These are phyloP conservation scores for Botrytis pseudocinerea DNA, from an alignment of 2,329 filamentous ascomycete genomes.

Conservation along the genomic window DNA sequence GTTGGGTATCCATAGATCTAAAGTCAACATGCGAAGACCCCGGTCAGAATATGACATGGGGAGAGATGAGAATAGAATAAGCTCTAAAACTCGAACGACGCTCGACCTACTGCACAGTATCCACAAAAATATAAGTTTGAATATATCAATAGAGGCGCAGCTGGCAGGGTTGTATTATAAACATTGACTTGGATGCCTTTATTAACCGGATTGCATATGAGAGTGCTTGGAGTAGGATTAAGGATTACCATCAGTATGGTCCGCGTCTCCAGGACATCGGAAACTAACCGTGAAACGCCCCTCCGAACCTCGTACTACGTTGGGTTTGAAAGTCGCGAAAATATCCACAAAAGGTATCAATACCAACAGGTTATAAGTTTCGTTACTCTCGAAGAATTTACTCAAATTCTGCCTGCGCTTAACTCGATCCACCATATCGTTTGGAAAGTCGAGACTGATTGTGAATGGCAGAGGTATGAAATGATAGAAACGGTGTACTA, in stretches of 20 bases:
- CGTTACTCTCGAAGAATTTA: neutral
- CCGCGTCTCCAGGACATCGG: constrained; percentile 11
- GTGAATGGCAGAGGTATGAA: neutral
- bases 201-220: neutral
- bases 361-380: neutral
- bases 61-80: constrained; percentile 16
- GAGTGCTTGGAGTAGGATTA: neutral
- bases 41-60: constrained; percentile 10
- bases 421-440: neutral
- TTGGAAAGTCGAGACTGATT: neutral
- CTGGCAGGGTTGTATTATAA: neutral
- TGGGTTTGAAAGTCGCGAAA: neutral
- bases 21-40: constrained; percentile 2
- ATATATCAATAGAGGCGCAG: constrained; percentile 2
- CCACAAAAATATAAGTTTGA: neutral
- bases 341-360: neutral
- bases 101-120: neutral
- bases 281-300: constrained; percentile 7
- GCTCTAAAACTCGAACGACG: neutral
- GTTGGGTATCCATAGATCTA: constrained; percentile 5
- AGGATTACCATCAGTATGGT: constrained; percentile 12
- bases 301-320: neutral
- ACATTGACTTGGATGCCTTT: neutral
- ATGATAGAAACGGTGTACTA: neutral
- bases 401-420: constrained; percentile 2